Evolutionary conservation across 2,329 filamentous ascomycete genomes (phyloP).

Genomic region (Albophoma yamanashiensis): DNA sequence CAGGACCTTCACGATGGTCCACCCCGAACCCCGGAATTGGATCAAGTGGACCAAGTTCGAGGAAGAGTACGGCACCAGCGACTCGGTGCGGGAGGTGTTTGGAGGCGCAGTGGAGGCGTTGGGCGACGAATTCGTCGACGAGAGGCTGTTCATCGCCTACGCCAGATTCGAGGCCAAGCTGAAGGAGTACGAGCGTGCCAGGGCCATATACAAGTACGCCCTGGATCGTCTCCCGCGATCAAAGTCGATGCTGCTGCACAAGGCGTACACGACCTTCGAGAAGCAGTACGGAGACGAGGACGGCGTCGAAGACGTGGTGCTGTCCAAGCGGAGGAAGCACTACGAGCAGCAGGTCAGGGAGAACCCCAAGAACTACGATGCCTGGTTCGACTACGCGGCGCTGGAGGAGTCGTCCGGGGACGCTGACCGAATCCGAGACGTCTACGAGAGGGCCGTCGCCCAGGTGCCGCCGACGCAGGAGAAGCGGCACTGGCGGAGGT

Average conservation of each 20-base stretch:
- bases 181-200: slow-evolving; percentile 86
- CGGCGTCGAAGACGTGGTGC: slow-evolving; percentile 87
- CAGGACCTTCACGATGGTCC: slow-evolving; percentile 79
- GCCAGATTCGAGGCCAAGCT: slow-evolving; percentile 90
- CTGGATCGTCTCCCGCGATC: slow-evolving; percentile 84
- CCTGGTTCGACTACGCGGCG: slow-evolving; percentile 91
- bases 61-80: slow-evolving; percentile 87
- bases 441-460: slow-evolving; percentile 92
- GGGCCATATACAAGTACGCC: slow-evolving; percentile 95
- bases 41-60: slow-evolving; percentile 98
- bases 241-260: slow-evolving; percentile 75
- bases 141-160: slow-evolving; percentile 90
- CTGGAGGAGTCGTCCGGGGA: slow-evolving; percentile 82
- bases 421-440: slow-evolving; percentile 72
- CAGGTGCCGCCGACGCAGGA: slow-evolving; percentile 92
- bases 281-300: slow-evolving; percentile 94
- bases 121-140: slow-evolving; percentile 91
- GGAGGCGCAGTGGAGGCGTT: slow-evolving; percentile 79
- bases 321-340: slow-evolving; percentile 85
- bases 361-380: slow-evolving; percentile 93
- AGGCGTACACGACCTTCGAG: slow-evolving; percentile 93
- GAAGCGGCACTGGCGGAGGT: slow-evolving; percentile 93
- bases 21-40: slow-evolving; percentile 93
- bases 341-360: slow-evolving; percentile 93
- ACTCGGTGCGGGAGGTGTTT: slow-evolving; percentile 85